A percentile compares a stretch with the other conserved stretches of the same genome.
Evolutionary conservation across 2,329 filamentous ascomycete genomes (phyloP).

Genomic region (Cercospora zeina): DNA sequence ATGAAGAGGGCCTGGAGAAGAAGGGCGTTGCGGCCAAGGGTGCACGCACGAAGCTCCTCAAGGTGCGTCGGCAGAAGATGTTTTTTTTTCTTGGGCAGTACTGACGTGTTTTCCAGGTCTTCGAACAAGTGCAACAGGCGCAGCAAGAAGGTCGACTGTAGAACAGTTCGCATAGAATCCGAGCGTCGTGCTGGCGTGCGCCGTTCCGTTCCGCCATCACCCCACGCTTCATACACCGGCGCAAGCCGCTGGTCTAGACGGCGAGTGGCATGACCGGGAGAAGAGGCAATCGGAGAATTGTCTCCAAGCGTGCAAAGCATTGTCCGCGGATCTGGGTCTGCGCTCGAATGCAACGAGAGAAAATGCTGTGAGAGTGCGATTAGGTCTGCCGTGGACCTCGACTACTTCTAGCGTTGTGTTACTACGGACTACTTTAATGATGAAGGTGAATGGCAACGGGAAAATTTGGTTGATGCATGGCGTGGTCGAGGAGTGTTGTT

Average conservation of each 20-base stretch:
- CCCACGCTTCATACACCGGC: neutral
- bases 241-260: neutral
- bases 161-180: neutral
- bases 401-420: slow-evolving; percentile 13
- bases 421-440: slow-evolving; percentile 14
- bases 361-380: neutral
- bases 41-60: slow-evolving; percentile 94
- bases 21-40: slow-evolving; percentile 93
- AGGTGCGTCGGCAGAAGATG: slow-evolving; percentile 57
- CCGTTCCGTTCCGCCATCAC: neutral
- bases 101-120: slow-evolving; percentile 61
- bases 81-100: neutral
- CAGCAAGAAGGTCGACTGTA: slow-evolving; percentile 45
- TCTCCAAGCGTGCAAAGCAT: neutral
- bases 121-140: slow-evolving; percentile 83
- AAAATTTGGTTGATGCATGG: slow-evolving; percentile 6
- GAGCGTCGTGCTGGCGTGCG: neutral
- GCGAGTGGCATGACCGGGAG: neutral
- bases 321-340: neutral
- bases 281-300: neutral
- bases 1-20: slow-evolving; percentile 89
- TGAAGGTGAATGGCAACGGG: neutral
- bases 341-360: neutral
- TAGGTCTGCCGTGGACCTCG: neutral
- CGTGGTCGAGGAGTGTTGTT: slow-evolving; percentile 6